These are phyloP conservation scores for Amphichorda felina DNA, from an alignment of 2,329 filamentous ascomycete species.

Conservation along the genomic window DNA sequence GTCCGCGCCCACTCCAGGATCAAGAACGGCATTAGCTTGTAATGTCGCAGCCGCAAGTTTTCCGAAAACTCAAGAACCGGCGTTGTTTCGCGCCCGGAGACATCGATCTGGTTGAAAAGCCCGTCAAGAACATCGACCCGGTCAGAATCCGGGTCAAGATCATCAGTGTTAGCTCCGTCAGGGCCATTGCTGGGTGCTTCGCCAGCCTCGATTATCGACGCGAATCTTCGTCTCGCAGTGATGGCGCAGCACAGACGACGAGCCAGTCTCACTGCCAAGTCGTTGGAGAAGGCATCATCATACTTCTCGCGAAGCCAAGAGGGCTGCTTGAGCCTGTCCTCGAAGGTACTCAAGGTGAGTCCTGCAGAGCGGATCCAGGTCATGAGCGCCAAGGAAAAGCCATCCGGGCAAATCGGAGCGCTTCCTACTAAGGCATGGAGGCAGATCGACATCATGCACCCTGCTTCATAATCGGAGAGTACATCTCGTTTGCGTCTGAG, in stretches of 20 bases:
- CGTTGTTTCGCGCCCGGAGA: conserved; percentile 30
- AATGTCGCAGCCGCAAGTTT: conserved; percentile 30
- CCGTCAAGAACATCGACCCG: conserved; percentile 30
- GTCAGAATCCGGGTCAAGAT: background rate
- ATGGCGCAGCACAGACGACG: conserved; percentile 47
- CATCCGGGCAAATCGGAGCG: conserved; percentile 36
- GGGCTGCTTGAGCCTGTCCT: conserved; percentile 7
- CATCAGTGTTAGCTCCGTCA: no score
- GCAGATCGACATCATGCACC: conserved; percentile 44
- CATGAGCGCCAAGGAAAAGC: conserved; percentile 41
- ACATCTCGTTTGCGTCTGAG: conserved; percentile 5
- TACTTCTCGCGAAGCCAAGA: conserved; percentile 36
- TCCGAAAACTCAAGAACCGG: conserved; percentile 33
- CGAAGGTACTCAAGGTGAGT: conserved; percentile 10
- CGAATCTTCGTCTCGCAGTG: conserved; percentile 36
- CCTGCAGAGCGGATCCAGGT: conserved; percentile 47
- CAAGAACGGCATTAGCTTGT: conserved; percentile 42
- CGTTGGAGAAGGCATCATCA: conserved; percentile 50
- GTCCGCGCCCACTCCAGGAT: conserved; percentile 63
- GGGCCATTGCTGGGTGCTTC: no score
- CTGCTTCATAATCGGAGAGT: conserved; percentile 36
- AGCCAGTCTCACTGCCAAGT: conserved; percentile 46
- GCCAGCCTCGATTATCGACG: conserved; percentile 24
- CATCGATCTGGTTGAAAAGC: conserved; percentile 41
- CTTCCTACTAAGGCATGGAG: conserved; percentile 50